A percentile compares a stretch with the other conserved stretches of the same genome.
Conservation (phyloP, 2,329 filamentous ascomycete species). For the Colletotrichum falcatum region DNA sequence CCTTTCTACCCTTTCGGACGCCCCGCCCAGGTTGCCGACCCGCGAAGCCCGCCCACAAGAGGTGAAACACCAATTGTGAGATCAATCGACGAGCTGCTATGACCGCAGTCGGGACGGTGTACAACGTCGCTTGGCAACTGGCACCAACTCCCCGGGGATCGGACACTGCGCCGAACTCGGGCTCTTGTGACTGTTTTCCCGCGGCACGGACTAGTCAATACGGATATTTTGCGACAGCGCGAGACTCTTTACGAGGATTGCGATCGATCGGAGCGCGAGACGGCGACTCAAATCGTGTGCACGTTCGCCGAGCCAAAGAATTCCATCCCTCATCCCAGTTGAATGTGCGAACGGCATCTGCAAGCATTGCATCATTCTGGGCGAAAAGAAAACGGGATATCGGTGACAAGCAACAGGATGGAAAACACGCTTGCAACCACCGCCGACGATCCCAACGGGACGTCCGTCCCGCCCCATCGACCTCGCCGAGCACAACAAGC, state of each 20-base stretch:
- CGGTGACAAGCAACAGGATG: not conserved
- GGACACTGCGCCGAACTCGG: constrained; percentile 27
- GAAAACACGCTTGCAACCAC: not conserved
- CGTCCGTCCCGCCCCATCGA: not conserved
- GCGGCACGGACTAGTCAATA: constrained; percentile 18
- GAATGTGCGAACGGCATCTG: constrained; percentile 19
- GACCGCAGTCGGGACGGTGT: constrained; percentile 45
- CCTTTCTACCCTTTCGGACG: constrained; percentile 64
- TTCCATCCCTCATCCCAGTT: not conserved
- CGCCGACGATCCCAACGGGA: not conserved
- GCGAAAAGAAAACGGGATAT: not conserved
- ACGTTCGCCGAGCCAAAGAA: not conserved
- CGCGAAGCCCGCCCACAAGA: constrained; percentile 79
- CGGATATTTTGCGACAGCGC: constrained; percentile 1
- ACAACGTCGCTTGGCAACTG: constrained; percentile 30
- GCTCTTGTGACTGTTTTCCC: constrained; percentile 23
- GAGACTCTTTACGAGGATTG: constrained; percentile 9
- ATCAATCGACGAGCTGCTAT: constrained; percentile 83
- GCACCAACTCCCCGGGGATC: constrained; percentile 20
- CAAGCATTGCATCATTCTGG: constrained; percentile 4
- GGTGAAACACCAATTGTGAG: constrained; percentile 81
- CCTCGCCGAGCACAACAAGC: constrained; percentile 1
- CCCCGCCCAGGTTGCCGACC: constrained; percentile 69
- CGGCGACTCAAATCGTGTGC: constrained; percentile 9
- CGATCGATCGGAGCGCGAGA: not conserved